phyloP scores from a whole-genome alignment of 1,284 basidiomycete species.

The Ceratobasidium sp. region DNA sequence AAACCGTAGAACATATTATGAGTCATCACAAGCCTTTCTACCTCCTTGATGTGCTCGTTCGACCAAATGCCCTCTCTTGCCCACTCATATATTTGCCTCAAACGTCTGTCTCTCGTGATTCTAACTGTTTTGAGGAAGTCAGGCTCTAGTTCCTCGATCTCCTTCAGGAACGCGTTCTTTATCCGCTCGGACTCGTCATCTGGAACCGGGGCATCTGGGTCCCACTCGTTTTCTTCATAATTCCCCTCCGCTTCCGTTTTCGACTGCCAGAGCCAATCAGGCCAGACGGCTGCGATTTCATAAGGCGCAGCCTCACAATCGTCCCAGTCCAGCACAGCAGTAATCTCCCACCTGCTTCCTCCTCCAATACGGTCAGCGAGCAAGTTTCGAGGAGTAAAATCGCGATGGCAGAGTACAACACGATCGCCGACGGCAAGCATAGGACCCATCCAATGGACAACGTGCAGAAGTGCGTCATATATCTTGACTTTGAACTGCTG shows the following conservation, averaged over 20 bases:
- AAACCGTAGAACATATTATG: conserved; percentile 50
- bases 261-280: neutral
- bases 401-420: neutral
- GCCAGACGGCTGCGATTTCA: neutral
- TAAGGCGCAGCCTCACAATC: neutral
- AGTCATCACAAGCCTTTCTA: conserved; percentile 75
- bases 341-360: neutral
- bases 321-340: conserved; percentile 3
- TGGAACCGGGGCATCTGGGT: neutral
- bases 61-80: neutral
- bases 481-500: neutral
- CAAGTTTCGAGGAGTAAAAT: neutral
- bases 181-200: neutral
- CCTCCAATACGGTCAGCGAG: neutral
- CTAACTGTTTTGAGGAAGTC: neutral
- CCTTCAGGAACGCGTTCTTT: neutral
- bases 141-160: neutral
- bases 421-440: neutral
- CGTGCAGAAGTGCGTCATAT: neutral
- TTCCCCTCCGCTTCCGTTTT: neutral
- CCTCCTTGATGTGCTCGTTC: neutral
- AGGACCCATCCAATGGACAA: neutral
- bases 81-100: neutral
- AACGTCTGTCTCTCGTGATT: neutral
- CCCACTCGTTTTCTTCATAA: neutral